Conservation (phyloP, 2,329 filamentous ascomycete genomes). For the Escovopsis weberi region DNA sequence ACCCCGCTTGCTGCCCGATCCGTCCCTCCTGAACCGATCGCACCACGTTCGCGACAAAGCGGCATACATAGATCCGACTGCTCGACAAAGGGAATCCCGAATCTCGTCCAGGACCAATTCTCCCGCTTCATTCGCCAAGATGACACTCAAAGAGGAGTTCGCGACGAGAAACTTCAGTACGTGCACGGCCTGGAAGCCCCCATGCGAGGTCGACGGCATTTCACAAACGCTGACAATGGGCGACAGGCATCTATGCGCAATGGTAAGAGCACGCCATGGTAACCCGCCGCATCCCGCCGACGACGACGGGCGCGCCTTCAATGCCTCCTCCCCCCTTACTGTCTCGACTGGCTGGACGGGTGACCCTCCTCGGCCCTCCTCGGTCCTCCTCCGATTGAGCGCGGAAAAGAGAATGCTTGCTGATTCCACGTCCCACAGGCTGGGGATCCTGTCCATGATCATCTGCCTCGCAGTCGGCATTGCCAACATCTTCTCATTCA, state of each 20-base stretch:
- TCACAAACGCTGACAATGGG: slow-evolving; percentile 16
- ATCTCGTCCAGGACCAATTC: background rate
- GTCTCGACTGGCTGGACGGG: no score
- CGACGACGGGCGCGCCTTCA: no score
- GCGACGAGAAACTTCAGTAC: slow-evolving; percentile 61
- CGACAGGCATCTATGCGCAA: slow-evolving; percentile 58
- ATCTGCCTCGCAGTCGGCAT: slow-evolving; percentile 56
- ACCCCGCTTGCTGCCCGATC: no score
- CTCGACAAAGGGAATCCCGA: no score
- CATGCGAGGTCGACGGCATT: background rate
- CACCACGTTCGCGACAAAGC: no score
- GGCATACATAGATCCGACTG: no score
- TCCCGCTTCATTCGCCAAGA: slow-evolving; percentile 27
- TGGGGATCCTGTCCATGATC: slow-evolving; percentile 56
- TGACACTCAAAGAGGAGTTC: slow-evolving; percentile 60
- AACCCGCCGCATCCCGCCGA: no score
- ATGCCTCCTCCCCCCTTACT: no score
- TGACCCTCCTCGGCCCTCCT: no score
- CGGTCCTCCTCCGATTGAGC: no score
- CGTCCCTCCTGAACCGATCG: no score
- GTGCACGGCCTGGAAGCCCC: slow-evolving; percentile 12
- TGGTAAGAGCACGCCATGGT: slow-evolving; percentile 36
- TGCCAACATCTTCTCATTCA: slow-evolving; percentile 48
- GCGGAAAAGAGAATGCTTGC: background rate
- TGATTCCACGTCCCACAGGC: slow-evolving; percentile 28